Percentiles rank a stretch among this genome's conserved stretches.
Evolutionary conservation across 805 yeast species (phyloP).

Genomic region (Kodamaea restingae): DNA sequence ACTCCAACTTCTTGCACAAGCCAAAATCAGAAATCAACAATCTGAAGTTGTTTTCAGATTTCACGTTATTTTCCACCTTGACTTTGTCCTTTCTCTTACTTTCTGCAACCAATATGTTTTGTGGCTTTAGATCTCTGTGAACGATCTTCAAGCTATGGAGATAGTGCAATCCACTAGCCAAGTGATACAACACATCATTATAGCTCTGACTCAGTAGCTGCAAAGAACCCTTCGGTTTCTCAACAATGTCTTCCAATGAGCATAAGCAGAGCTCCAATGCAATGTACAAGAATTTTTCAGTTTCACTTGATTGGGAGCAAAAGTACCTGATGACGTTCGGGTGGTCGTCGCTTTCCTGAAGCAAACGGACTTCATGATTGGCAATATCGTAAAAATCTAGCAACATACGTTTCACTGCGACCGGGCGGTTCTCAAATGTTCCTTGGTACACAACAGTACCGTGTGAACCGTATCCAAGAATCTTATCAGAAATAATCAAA

Average conservation of each 20-base stretch:
- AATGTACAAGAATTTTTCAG: constrained; percentile 80
- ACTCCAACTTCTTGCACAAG: constrained; percentile 83
- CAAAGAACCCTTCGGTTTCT: constrained; percentile 41
- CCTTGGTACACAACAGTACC: constrained; percentile 95
- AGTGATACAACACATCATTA: constrained; percentile 60
- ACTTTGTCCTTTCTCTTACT: constrained; percentile 39
- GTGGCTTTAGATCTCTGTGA: constrained; percentile 93
- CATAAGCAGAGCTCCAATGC: constrained; percentile 91
- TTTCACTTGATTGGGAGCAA: constrained; percentile 77
- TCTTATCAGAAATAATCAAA: constrained; percentile 60
- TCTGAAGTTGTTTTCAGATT: constrained; percentile 37
- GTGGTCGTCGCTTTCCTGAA: constrained; percentile 95
- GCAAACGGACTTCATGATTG: constrained; percentile 77
- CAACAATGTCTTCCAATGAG: constrained; percentile 81
- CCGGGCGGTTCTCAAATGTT: constrained; percentile 85
- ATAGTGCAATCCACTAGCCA: constrained; percentile 81
- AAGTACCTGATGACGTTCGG: constrained; percentile 91
- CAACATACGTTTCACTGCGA: constrained; percentile 92
- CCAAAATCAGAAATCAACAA: constrained; percentile 94
- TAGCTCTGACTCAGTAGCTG: constrained; percentile 38
- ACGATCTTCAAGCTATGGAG: constrained; percentile 87
- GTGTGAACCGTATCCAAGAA: constrained; percentile 94
- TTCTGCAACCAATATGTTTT: constrained; percentile 80
- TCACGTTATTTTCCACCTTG: constrained; percentile 6
- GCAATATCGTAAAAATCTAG: constrained; percentile 93